Base-by-base conservation (phyloP, 331 rosid species). In the Quercus phellos region DNA sequence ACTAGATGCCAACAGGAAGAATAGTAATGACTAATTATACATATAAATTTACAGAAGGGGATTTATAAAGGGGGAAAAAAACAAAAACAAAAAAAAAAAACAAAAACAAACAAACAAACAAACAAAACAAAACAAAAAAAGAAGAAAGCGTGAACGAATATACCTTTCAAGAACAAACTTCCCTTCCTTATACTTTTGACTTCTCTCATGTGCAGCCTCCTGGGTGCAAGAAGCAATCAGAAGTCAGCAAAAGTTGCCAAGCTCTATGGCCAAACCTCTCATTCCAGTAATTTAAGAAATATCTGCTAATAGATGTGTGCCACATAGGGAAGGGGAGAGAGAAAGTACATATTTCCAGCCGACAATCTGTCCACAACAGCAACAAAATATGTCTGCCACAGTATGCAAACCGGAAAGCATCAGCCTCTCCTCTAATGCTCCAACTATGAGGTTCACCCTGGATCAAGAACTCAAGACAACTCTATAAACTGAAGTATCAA, bases 91-190 rank as follows among this genome's bases (percentile, higher is more conserved):
- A 22, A 24, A 24, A 24, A 24, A 24, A 24, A 24, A 24, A 24
- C 1, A 24, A 24, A 24, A 24, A 24, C 1, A 24, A 24, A 24
- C 26, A 24, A 24, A 24, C 26, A 24, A 24, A 24, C 26, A 24
- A 24, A 24, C 26, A 24, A 24, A 24, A 24, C 26, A 4, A n/a
- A 3, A 5, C 0, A 18, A 66, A 43, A 22, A n/a, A 35, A 9
- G 4, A 66, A 34, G n/a, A n/a, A 34, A 17, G 16, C 0, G 1
- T 32, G 32, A 74, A 76, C 61, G 61, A 67, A 42, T 38, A 67
- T 85, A 93, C 98, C 96, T 94, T 87, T 94, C 98, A 75, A 94
- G 98, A 68, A 94, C 91, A 83, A 84, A 91, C 89, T 87, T 94
- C 67, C 97, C 98, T 82, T 94, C 98, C 82, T 94, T 94, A 76